Percentiles rank a stretch among this genome's conserved stretches.
Conservation (phyloP, 345 rosid genomes). For the Ricinus communis region DNA sequence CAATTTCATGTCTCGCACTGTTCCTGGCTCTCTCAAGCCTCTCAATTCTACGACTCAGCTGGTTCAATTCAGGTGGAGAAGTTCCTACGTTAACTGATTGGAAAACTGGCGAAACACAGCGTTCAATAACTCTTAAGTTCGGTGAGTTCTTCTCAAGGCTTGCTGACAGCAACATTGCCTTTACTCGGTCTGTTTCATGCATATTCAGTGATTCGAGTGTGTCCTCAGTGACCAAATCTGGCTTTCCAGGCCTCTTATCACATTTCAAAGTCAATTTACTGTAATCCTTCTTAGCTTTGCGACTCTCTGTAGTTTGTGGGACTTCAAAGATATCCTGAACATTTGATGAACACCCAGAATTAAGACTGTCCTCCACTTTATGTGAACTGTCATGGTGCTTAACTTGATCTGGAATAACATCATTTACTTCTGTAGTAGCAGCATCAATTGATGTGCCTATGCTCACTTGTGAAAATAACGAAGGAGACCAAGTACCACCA, state of each 20-base stretch:
- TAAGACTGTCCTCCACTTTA: constrained; percentile 23
- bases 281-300: constrained; percentile 22
- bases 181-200: constrained; percentile 30
- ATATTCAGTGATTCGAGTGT: constrained; percentile 6
- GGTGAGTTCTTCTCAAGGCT: constrained; percentile 26
- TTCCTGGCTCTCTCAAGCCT: constrained; percentile 46
- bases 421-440: constrained; percentile 26
- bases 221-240: constrained; percentile 27
- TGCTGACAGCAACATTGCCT: constrained; percentile 31
- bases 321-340: constrained; percentile 74
- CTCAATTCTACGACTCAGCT: constrained; percentile 43
- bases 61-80: constrained; percentile 30
- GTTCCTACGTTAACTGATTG: not conserved
- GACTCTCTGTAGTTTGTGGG: constrained; percentile 33
- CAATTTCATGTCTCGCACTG: constrained; percentile 34
- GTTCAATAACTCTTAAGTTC: constrained; percentile 25
- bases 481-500: constrained; percentile 41
- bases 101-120: constrained; percentile 20
- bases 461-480: constrained; percentile 38
- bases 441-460: constrained; percentile 25
- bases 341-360: constrained; percentile 31
- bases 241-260: constrained; percentile 41
- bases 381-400: constrained; percentile 22
- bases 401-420: constrained; percentile 31
- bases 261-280: constrained; percentile 25